Evolutionary conservation across 139 green algal species (phyloP), one percentile per base, ranked within the genome.

Genomic region (Chlamydomonas sp.): DNA sequence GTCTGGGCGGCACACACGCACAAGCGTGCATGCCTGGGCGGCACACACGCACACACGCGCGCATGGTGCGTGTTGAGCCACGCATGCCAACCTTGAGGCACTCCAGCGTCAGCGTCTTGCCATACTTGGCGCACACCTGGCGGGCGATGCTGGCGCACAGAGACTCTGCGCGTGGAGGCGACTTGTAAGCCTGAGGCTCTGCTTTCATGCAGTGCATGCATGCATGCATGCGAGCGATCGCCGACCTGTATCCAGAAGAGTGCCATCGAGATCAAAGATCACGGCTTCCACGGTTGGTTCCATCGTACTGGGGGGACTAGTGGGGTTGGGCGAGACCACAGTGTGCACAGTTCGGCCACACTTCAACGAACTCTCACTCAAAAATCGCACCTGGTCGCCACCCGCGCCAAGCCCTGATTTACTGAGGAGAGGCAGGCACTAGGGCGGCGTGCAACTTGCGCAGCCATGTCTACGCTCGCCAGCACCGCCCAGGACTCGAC

Each of bases 231-330:
- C n/a, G n/a, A 54, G 13, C 16, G 43, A 37, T 20, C 30, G 26
- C 60, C 0, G 66, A 85, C 81, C 87, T 49, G 88, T 95, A 71
- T 95, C 86, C 0, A 95, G 58, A 2, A 95, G 49, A 0, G 83
- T 85, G 4, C 88, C 90, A 77, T 96, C 90, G 3, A 96, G 66
- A 68, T 96, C 90, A 8, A 91, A 87, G 1, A 96, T 85, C 0
- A 92, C 80, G 2, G 62, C 72, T 59, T 73, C 30, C 16, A 62
- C 22, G 16, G 5, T 5, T 62, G 26, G 13, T 16, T 54, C 13
- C 43, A 54, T 54, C 43, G 20, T 54, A 13, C 43, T 54, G 43
- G 43, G 43, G 13, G 43, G 16, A 26, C 20, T 54, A 20, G 43
- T 54, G 43, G 16, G 43, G 20, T 54, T 54, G 13, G 13, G 16